phyloP scores from a whole-genome alignment of 371 early-diverging fungal genomes.

The Modicella reniformis region DNA sequence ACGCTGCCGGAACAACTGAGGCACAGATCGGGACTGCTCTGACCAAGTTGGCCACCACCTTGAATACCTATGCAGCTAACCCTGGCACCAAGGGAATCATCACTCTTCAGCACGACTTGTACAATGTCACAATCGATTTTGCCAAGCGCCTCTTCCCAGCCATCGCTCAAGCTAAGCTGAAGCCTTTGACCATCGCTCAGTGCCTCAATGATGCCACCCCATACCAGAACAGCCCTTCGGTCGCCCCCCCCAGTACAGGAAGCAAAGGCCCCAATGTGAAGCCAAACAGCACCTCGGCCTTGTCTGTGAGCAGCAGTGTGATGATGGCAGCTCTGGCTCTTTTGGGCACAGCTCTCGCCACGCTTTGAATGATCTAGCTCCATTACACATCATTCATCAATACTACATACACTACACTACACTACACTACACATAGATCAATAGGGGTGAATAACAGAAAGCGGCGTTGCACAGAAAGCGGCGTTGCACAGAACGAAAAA shows the following conservation, averaged over 20 bases:
- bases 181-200: slow-evolving; percentile 23
- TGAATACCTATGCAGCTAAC: slow-evolving; percentile 29
- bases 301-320: neutral
- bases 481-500: no score
- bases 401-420: no score
- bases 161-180: slow-evolving; percentile 18
- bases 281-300: neutral
- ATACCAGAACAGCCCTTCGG: slow-evolving; percentile 14
- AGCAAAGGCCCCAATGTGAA: neutral
- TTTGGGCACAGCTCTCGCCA: neutral
- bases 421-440: no score
- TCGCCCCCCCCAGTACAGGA: neutral
- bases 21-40: slow-evolving; percentile 12
- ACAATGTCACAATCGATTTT: slow-evolving; percentile 24
- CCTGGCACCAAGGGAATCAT: slow-evolving; percentile 36
- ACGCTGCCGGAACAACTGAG: neutral
- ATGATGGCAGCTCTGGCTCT: slow-evolving; percentile 8
- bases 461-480: no score
- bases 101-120: slow-evolving; percentile 40
- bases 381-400: no score
- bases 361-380: neutral
- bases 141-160: slow-evolving; percentile 14
- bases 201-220: slow-evolving; percentile 28
- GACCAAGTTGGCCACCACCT: slow-evolving; percentile 14
- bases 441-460: no score